Conservation (phyloP, 2,329 filamentous ascomycete species). For the Cladophialophora exuberans region DNA sequence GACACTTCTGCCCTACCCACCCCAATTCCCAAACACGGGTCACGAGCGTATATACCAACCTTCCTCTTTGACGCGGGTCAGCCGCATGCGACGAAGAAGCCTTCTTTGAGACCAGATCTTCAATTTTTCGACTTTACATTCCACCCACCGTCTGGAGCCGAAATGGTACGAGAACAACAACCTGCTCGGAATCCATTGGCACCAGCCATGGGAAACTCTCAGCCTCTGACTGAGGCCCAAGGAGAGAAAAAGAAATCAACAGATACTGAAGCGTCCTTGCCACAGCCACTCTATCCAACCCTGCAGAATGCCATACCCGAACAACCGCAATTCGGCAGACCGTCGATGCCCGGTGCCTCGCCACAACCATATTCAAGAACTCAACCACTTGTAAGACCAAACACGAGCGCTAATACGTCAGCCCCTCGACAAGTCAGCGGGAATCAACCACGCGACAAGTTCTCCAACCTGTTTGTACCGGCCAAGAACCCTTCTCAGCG, state of each 20-base stretch:
- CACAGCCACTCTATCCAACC: constrained; percentile 18
- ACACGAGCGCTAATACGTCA: constrained; percentile 25
- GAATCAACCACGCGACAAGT: constrained; percentile 27
- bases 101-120: background rate
- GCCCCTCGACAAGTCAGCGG: constrained; percentile 24
- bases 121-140: constrained; percentile 21
- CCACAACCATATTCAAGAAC: constrained; percentile 48
- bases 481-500: constrained; percentile 26
- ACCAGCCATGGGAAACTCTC: constrained; percentile 42
- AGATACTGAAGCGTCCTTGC: background rate
- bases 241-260: constrained; percentile 32
- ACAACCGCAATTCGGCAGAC: constrained; percentile 61
- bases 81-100: constrained; percentile 1
- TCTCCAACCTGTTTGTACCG: constrained; percentile 31
- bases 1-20: constrained; percentile 3
- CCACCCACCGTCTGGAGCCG: constrained; percentile 23
- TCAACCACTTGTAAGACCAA: constrained; percentile 51
- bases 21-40: constrained; percentile 8
- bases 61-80: constrained; percentile 5
- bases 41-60: constrained; percentile 6
- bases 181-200: constrained; percentile 43
- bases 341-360: constrained; percentile 56
- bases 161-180: constrained; percentile 58
- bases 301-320: constrained; percentile 12
- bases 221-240: constrained; percentile 32